Evolutionary conservation across 805 yeast species (phyloP).

Genomic region (Torulaspora franciscae): DNA sequence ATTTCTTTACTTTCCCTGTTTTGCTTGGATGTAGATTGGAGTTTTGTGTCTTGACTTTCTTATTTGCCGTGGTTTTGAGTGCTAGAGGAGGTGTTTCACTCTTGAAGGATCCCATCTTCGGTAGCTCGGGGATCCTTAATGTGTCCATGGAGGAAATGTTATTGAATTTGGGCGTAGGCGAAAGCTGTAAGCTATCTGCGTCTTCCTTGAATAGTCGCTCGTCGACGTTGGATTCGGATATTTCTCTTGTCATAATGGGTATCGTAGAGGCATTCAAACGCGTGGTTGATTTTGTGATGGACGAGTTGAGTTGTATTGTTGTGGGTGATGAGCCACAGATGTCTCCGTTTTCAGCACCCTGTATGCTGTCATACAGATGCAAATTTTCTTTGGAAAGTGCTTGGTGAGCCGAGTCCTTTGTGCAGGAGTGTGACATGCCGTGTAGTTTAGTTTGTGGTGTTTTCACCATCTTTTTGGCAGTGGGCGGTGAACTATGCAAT

Average conservation of each 20-base stretch:
- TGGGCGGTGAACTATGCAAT: conserved; percentile 16
- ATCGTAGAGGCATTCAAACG: conserved; percentile 17
- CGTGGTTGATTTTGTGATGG: conserved; percentile 31
- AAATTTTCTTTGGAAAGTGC: background rate
- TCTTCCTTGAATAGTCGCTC: conserved; percentile 20
- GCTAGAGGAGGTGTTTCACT: conserved; percentile 19
- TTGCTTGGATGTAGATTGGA: conserved; percentile 2
- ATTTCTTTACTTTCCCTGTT: conserved; percentile 20
- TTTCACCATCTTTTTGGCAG: conserved; percentile 6
- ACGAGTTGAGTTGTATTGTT: conserved; percentile 35
- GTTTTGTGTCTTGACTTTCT: conserved; percentile 4
- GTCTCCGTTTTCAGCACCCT: conserved; percentile 17
- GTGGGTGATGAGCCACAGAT: conserved; percentile 36
- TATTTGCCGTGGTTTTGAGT: background rate
- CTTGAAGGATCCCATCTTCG: conserved; percentile 37
- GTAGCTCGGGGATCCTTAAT: conserved; percentile 31
- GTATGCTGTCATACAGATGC: background rate
- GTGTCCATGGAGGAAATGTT: conserved; percentile 8
- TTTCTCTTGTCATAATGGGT: conserved; percentile 17
- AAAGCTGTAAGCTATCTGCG: conserved; percentile 21
- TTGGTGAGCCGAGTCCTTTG: background rate
- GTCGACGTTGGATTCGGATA: conserved; percentile 19
- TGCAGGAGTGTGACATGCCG: background rate
- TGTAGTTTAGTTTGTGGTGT: conserved; percentile 9
- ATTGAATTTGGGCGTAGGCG: conserved; percentile 34